Conservation (phyloP, 2,329 filamentous ascomycete species). For the Fonsecaea erecta region DNA sequence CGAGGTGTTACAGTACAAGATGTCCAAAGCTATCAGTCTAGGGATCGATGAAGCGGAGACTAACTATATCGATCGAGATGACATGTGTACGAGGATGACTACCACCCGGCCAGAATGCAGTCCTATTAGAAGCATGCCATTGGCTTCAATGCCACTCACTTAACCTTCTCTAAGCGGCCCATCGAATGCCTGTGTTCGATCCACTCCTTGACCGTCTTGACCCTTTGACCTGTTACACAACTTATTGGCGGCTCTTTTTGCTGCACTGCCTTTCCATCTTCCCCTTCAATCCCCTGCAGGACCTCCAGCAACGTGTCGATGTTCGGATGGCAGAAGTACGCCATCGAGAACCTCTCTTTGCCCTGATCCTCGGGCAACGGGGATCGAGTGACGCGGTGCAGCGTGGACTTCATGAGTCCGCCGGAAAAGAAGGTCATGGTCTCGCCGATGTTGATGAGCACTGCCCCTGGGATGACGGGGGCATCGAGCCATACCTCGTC, state of each 20-base stretch:
- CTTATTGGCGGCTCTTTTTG: slow-evolving; percentile 58
- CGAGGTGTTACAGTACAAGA: too few species aligned
- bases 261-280: slow-evolving; percentile 52
- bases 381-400: slow-evolving; percentile 67
- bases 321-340: slow-evolving; percentile 90
- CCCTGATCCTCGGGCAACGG: slow-evolving; percentile 59
- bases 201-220: slow-evolving; percentile 31
- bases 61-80: too few species aligned
- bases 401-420: slow-evolving; percentile 55
- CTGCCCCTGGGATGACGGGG: slow-evolving; percentile 51
- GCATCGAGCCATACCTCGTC: slow-evolving; percentile 56
- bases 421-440: slow-evolving; percentile 54
- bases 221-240: slow-evolving; percentile 25
- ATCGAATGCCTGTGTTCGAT: slow-evolving; percentile 31
- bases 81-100: too few species aligned
- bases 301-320: slow-evolving; percentile 75
- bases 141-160: not conserved
- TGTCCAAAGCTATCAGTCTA: too few species aligned
- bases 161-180: slow-evolving; percentile 18
- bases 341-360: slow-evolving; percentile 75
- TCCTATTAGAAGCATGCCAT: too few species aligned
- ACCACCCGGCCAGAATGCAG: too few species aligned
- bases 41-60: too few species aligned
- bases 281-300: slow-evolving; percentile 69
- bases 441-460: slow-evolving; percentile 58